Evolutionary conservation across 2,329 filamentous ascomycete genomes (phyloP), one percentile per base, ranked within the genome.

Genomic region (Talaromyces albobiverticillius): DNA sequence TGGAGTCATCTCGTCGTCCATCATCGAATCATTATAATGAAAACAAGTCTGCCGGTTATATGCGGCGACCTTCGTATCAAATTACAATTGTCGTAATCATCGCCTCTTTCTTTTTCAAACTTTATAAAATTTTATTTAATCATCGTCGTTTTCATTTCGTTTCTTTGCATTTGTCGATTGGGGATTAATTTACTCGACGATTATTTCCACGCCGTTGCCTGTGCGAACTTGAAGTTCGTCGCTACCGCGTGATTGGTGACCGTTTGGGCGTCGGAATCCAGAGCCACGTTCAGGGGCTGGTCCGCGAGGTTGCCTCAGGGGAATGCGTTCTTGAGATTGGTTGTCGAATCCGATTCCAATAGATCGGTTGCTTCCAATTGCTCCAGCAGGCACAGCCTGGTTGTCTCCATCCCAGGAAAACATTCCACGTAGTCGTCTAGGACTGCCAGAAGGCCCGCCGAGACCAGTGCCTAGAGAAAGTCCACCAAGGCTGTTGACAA

Each of bases 361-460:
- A 36, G 82, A 78, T 58, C 83, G 78, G 71, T 86, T 84, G 67
- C 83, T 83, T 57, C 83, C 83, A 63, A 86, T 86, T 34, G 83
- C 80, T 23, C 81, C 83, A 14, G 55, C 51, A 53, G 69, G 62
- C 49, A 70, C 68, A 62, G 71, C 62, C 61, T 76, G 79, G 61
- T 73, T 75, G 31, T 76, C 75, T 58, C 80, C 75, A 62, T 82
- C 81, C 81, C 81, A 84, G 45, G 81, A 83, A 60, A 82, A 81
- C 74, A 84, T 82, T 62, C 80, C 79, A 54, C 82, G 78, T 49
- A 84, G 71, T 54, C 81, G 76, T 54, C 80, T 75, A n/a, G 82
- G 82, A 71, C 82, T 85, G 57, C 77, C 75, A 42, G 71, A 68
- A n/a, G 71, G 67, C 26, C 70, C 71, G 25, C 71, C 70, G 53